Percentiles rank a stretch among this genome's conserved stretches.
These are phyloP conservation scores for Xerocomellus amylosporus DNA, from an alignment of 768 basidiomycete genomes.

Conservation along the genomic window DNA sequence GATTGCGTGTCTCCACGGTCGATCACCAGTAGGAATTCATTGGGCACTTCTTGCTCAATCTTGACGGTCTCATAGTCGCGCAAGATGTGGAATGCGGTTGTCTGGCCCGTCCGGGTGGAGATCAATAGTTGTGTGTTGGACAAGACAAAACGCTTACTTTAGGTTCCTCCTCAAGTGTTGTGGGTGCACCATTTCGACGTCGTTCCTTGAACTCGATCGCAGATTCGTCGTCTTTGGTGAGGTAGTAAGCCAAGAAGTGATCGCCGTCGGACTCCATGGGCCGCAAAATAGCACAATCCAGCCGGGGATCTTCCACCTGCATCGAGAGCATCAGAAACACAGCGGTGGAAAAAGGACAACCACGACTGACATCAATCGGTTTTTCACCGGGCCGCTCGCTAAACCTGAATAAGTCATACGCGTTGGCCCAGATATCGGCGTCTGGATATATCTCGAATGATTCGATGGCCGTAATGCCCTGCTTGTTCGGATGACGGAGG, in stretches of 20 bases:
- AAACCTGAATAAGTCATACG: conserved; percentile 84
- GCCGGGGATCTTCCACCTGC: conserved; percentile 71
- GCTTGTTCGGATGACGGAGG: conserved; percentile 78
- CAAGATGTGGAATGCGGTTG: conserved; percentile 69
- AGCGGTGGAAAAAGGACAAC: background rate
- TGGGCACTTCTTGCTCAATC: conserved; percentile 81
- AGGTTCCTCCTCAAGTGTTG: conserved; percentile 50
- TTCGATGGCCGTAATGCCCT: conserved; percentile 69
- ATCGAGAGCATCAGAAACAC: background rate
- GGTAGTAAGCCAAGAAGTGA: conserved; percentile 83
- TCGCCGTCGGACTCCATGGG: conserved; percentile 89
- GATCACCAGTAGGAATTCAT: conserved; percentile 77
- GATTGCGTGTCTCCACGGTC: conserved; percentile 51
- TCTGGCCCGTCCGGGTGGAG: conserved; percentile 34
- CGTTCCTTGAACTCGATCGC: conserved; percentile 64
- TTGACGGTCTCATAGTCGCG: conserved; percentile 88
- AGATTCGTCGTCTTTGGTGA: conserved; percentile 71
- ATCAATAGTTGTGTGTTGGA: background rate
- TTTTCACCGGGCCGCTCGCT: conserved; percentile 84
- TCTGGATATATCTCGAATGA: conserved; percentile 84
- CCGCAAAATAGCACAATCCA: conserved; percentile 82
- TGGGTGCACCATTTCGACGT: conserved; percentile 42
- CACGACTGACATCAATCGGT: conserved; percentile 53
- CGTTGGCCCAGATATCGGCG: conserved; percentile 83
- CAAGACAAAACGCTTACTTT: conserved; percentile 40